Percentiles rank a stretch among this genome's conserved stretches.
phyloP scores from a whole-genome alignment of 2,329 filamentous ascomycete species.

The Trichoderma koningii region DNA sequence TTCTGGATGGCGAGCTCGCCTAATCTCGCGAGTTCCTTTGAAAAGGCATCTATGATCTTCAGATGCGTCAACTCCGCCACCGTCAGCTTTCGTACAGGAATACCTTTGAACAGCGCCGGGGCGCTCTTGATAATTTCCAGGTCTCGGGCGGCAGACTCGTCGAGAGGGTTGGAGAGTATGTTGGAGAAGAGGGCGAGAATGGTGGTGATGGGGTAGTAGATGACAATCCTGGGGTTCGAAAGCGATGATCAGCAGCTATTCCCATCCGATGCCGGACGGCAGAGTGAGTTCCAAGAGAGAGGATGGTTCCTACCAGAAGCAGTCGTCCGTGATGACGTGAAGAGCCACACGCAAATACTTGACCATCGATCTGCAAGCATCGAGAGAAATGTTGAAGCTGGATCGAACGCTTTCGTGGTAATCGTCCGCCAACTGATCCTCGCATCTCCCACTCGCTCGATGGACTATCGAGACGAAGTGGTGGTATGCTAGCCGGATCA shows the following conservation, averaged over 20 bases:
- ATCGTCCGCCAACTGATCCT: not conserved
- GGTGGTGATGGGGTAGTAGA: not conserved
- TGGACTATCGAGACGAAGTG: not conserved
- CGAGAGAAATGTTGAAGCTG: not conserved
- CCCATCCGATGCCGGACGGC: not conserved
- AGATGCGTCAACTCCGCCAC: not conserved
- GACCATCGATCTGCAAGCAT: constrained; percentile 7
- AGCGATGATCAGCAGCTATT: not conserved
- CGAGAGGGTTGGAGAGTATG: not conserved
- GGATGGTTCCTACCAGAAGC: not conserved
- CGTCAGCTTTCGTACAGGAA: constrained; percentile 7
- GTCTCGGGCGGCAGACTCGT: not conserved
- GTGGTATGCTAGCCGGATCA: not conserved
- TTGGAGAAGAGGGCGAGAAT: constrained; percentile 2
- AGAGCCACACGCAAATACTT: not conserved
- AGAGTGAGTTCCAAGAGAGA: not conserved
- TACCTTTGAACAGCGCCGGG: not conserved
- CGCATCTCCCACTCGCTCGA: not conserved
- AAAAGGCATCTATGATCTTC: not conserved
- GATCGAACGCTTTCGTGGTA: not conserved
- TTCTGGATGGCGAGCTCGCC: not conserved
- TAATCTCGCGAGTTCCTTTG: not conserved
- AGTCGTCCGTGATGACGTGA: constrained; percentile 5
- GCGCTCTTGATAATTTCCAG: not conserved
- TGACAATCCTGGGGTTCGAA: not conserved